Conservation (phyloP, 2,329 filamentous ascomycete genomes). For the Phyllosticta capitalensis region DNA sequence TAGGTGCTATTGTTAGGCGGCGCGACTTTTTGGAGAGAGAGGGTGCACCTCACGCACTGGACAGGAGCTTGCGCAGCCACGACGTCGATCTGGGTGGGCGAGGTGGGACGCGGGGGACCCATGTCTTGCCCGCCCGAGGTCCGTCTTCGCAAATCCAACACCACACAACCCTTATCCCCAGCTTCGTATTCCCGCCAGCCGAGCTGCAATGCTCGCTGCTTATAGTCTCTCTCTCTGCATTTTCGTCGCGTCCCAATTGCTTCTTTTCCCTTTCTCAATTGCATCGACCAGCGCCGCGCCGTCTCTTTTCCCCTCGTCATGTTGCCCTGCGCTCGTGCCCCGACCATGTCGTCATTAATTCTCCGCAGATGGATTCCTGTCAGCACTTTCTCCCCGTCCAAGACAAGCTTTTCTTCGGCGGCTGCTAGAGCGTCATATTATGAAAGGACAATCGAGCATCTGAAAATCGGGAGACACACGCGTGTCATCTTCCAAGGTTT, state of each 20-base stretch:
- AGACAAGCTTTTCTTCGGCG: conserved; percentile 20
- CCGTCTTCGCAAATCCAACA: not conserved
- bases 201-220: not conserved
- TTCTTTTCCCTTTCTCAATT: not conserved
- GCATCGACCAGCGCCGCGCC: too few species aligned
- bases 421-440: conserved; percentile 33
- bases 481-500: conserved; percentile 63
- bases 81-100: not conserved
- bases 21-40: not conserved
- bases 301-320: not conserved
- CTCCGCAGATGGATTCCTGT: not conserved
- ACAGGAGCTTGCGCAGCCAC: conserved; percentile 1
- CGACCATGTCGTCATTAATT: not conserved
- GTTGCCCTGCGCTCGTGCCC: not conserved
- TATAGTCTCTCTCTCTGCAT: not conserved
- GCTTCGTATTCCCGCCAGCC: not conserved
- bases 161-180: not conserved
- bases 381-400: not conserved
- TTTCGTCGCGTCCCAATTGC: conserved; percentile 4
- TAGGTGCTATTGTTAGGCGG: not conserved
- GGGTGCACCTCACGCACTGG: not conserved
- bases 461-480: conserved; percentile 58
- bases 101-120: not conserved
- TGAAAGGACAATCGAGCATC: conserved; percentile 53
- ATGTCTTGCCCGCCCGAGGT: conserved; percentile 1